Evolutionary conservation across 2,329 filamentous ascomycete species (phyloP).

Genomic region (Nannizzia gypsea): DNA sequence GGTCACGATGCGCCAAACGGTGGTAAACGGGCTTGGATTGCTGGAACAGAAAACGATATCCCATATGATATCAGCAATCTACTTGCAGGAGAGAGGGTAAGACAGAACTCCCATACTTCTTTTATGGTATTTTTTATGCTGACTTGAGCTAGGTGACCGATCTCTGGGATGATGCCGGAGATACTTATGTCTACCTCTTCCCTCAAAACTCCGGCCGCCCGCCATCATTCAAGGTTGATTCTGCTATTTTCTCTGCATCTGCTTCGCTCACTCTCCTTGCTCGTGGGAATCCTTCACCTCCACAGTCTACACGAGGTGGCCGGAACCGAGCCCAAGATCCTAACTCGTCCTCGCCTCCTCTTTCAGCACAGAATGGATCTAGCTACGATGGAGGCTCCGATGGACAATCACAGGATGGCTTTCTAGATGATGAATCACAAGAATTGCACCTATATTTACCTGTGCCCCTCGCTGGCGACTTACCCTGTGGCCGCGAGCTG

Average conservation of each 20-base stretch:
- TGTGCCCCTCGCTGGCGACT: conserved; percentile 43
- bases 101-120: conserved; percentile 12
- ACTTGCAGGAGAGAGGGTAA: conserved; percentile 41
- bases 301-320: conserved; percentile 19
- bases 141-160: conserved; percentile 27
- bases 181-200: conserved; percentile 53
- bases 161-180: conserved; percentile 51
- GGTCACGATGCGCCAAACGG: conserved; percentile 8
- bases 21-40: conserved; percentile 41
- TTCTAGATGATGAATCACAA: conserved; percentile 35
- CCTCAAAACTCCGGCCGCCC: conserved; percentile 45
- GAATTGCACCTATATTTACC: conserved; percentile 49
- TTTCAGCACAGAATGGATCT: conserved; percentile 21
- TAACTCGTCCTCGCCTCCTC: conserved; percentile 18
- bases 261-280: conserved; percentile 44
- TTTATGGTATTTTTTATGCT: background rate
- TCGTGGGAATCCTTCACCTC: conserved; percentile 41
- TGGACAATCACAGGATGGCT: conserved; percentile 38
- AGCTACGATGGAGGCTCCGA: conserved; percentile 35
- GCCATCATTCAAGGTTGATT: conserved; percentile 51
- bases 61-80: conserved; percentile 44
- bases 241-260: conserved; percentile 47
- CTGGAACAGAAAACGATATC: conserved; percentile 45
- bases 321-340: conserved; percentile 15
- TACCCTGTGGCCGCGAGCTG: conserved; percentile 22